Percentiles rank a stretch among this genome's conserved stretches.
These are phyloP conservation scores for Anthracocystis setariae DNA, from an alignment of 1,284 basidiomycete species.

Conservation along the genomic window DNA sequence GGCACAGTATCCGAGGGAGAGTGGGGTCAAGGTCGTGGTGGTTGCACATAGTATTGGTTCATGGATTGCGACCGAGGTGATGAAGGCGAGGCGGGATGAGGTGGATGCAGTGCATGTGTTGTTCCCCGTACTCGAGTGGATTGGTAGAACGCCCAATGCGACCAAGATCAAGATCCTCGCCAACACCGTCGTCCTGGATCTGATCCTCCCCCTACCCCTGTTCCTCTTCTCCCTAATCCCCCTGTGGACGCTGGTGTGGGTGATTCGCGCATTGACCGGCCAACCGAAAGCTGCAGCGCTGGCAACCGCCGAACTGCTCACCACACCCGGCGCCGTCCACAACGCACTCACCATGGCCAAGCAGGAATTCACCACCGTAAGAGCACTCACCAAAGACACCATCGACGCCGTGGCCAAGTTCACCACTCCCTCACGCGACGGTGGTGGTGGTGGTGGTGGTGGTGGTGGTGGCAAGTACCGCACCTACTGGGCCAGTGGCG, in stretches of 20 bases:
- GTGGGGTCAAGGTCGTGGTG: conserved; percentile 41
- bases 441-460: too few species aligned
- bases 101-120: conserved; percentile 52
- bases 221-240: conserved; percentile 50
- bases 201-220: conserved; percentile 38
- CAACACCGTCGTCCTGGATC: conserved; percentile 12
- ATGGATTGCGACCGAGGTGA: conserved; percentile 47
- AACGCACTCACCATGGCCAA: conserved; percentile 52
- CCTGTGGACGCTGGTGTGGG: conserved; percentile 26
- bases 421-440: conserved; percentile 4
- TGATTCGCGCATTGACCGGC: conserved; percentile 31
- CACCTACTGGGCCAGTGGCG: conserved; percentile 26
- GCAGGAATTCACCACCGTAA: conserved; percentile 50
- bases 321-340: conserved; percentile 35
- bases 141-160: conserved; percentile 53
- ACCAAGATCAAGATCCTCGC: conserved; percentile 22
- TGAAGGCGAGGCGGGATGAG: conserved; percentile 27
- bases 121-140: conserved; percentile 56
- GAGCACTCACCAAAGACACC: conserved; percentile 14
- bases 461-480: conserved; percentile 10
- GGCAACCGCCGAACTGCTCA: conserved; percentile 48
- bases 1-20: conserved; percentile 21
- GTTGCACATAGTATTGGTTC: conserved; percentile 56
- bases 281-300: conserved; percentile 26
- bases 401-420: conserved; percentile 20